Evolutionary conservation across 352 stramenopile species (phyloP), one percentile per base, ranked within the genome.

Genomic region (Globisporangium heterothallicum): DNA sequence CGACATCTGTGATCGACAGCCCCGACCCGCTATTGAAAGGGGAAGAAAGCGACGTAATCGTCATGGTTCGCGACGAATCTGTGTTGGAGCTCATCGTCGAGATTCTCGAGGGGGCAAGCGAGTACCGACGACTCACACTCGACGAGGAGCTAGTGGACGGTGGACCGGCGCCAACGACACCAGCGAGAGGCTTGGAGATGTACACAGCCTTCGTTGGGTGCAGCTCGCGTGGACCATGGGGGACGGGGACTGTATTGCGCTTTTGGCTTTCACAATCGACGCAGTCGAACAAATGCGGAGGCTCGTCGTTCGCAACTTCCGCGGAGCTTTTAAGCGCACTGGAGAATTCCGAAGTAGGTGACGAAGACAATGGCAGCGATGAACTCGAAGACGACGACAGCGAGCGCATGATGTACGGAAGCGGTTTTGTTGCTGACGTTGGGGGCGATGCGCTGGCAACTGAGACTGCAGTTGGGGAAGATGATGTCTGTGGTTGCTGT

Each of bases 201-300:
- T 86, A 88, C 53, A 86, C 74, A 8, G 78, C 75, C 45, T 86
- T 86, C 32, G 68, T 82, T 35, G 76, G 49, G 36, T 90, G 78
- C 21, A 90, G 65, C 57, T 86, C 74, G 1, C 78, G 76, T 4
- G 64, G 63, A 1, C 76, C 76, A 30, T 90, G 78, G 1, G 72
- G 69, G 12, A 78, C 56, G 3, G 63, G 44, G 4, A 42, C 56
- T 7, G 43, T 40, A 18, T 57, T 52, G 27, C 70, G 67, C 42
- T 74, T 76, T 13, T 57, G 61, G 14, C 79, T n/a, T n/a, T 38
- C 68, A 24, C 72, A 63, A 45, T 85, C 74, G 0, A 88, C 60
- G 21, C 63, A 84, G 60, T 88, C 72, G 29, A 88, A 88, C 9
- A 85, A 34, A 66, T 88, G 77, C 32, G 71, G 59, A 0, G 35